phyloP scores from a whole-genome alignment of 805 yeast genomes.

The Alloascoidea hylecoeti region DNA sequence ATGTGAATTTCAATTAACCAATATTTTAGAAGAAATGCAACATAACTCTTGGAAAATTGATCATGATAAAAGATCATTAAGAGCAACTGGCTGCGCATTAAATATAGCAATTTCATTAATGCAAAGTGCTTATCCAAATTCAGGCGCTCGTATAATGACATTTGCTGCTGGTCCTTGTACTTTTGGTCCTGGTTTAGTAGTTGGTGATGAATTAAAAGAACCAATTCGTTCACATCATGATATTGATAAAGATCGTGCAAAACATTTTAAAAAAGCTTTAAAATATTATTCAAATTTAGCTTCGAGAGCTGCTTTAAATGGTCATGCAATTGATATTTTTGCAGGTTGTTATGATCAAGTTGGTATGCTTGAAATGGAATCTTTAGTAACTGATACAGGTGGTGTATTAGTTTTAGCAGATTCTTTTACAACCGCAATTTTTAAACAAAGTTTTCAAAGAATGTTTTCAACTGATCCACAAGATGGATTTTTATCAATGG shows the following conservation, averaged over 20 bases:
- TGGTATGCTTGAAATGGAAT: slow-evolving; percentile 55
- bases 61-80: slow-evolving; percentile 26
- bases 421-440: slow-evolving; percentile 52
- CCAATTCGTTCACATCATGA: slow-evolving; percentile 58
- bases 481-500: slow-evolving; percentile 30
- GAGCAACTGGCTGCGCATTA: slow-evolving; percentile 50
- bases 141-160: slow-evolving; percentile 39
- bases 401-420: slow-evolving; percentile 51
- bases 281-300: slow-evolving; percentile 37
- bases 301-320: slow-evolving; percentile 28
- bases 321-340: slow-evolving; percentile 41
- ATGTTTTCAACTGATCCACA: slow-evolving; percentile 25
- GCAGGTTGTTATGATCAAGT: slow-evolving; percentile 59
- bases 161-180: slow-evolving; percentile 58
- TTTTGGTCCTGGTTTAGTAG: slow-evolving; percentile 49
- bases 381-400: slow-evolving; percentile 41
- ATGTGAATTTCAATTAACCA: slow-evolving; percentile 35
- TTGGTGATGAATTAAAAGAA: slow-evolving; percentile 38
- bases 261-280: slow-evolving; percentile 27
- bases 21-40: slow-evolving; percentile 31
- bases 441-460: slow-evolving; percentile 47
- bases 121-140: slow-evolving; percentile 23
- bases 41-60: slow-evolving; percentile 34
- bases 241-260: slow-evolving; percentile 29
- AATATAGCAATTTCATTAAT: slow-evolving; percentile 28